Percentiles rank a stretch among this genome's conserved stretches.
These are phyloP conservation scores for Hygrophorus russula DNA, from an alignment of 768 basidiomycete genomes.

Conservation along the genomic window DNA sequence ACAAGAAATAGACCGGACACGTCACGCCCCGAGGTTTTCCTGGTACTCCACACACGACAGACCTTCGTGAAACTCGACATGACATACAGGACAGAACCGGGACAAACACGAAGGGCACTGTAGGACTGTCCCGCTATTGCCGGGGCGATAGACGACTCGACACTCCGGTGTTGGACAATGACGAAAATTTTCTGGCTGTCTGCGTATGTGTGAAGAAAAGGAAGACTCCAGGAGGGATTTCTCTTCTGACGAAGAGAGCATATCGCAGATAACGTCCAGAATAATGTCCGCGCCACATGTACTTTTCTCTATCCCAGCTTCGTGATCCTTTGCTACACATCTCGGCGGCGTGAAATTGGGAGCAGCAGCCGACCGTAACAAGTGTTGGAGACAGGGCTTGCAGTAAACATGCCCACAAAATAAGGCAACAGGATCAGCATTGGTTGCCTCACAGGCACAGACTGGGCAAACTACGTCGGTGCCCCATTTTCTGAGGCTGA, in stretches of 20 bases:
- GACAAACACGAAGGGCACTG: slow-evolving; percentile 62
- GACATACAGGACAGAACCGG: slow-evolving; percentile 54
- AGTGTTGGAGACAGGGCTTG: slow-evolving; percentile 32
- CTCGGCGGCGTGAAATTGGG: slow-evolving; percentile 17
- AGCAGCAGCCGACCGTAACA: slow-evolving; percentile 23
- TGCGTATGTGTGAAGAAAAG: slow-evolving; percentile 30
- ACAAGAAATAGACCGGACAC: too few relatives aligned
- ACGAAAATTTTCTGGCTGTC: slow-evolving; percentile 25
- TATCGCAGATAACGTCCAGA: slow-evolving; percentile 23
- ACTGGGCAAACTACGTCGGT: slow-evolving; percentile 22
- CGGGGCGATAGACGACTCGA: slow-evolving; percentile 27
- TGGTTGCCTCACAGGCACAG: slow-evolving; percentile 24
- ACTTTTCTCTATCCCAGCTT: background rate
- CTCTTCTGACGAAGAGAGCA: slow-evolving; percentile 25
- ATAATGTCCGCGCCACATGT: slow-evolving; percentile 19
- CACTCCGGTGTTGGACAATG: slow-evolving; percentile 45
- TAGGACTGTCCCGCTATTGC: slow-evolving; percentile 34
- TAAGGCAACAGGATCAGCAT: slow-evolving; percentile 24
- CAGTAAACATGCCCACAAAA: slow-evolving; percentile 46
- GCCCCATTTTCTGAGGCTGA: background rate
- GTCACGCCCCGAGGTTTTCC: too few relatives aligned
- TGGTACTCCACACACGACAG: background rate
- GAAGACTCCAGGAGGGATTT: slow-evolving; percentile 25
- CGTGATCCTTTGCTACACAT: slow-evolving; percentile 24
- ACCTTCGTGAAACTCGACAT: slow-evolving; percentile 18